Evolutionary conservation across 768 basidiomycete species (phyloP).

Genomic region (Psilocybe cubensis): DNA sequence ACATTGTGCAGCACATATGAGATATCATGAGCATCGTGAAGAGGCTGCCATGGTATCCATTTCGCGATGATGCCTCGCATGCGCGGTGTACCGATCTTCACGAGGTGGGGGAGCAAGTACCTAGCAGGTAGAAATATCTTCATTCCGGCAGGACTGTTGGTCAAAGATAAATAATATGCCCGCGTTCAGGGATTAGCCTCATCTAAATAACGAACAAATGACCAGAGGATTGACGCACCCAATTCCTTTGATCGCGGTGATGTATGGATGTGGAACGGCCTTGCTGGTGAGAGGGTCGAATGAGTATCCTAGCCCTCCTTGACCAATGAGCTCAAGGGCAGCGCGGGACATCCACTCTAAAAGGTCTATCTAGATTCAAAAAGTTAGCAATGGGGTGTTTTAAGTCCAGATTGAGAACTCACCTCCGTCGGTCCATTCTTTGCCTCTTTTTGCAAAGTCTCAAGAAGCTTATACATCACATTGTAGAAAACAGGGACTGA

Average conservation of each 20-base stretch:
- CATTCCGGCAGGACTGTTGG: neutral
- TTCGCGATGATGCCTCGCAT: conserved; percentile 36
- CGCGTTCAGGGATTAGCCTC: neutral
- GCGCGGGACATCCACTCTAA: conserved; percentile 41
- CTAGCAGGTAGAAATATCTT: conserved; percentile 5
- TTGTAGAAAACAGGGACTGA: conserved; percentile 37
- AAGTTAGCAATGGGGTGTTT: conserved; percentile 14
- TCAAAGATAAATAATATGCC: neutral
- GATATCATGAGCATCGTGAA: conserved; percentile 36
- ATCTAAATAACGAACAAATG: neutral
- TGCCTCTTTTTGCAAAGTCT: conserved; percentile 24
- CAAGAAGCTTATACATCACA: conserved; percentile 32
- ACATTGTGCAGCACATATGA: conserved; percentile 37
- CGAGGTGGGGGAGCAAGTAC: conserved; percentile 18
- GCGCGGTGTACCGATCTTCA: conserved; percentile 27
- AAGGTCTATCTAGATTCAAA: conserved; percentile 32
- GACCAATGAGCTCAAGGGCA: conserved; percentile 52
- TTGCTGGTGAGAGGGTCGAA: conserved; percentile 41
- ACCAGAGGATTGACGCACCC: conserved; percentile 26
- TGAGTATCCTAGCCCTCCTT: conserved; percentile 48
- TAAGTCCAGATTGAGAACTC: conserved; percentile 1
- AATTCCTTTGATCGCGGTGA: conserved; percentile 29
- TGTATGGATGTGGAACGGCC: conserved; percentile 31
- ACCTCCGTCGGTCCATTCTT: conserved; percentile 35
- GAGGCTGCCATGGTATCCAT: conserved; percentile 31